A percentile compares a stretch with the other conserved stretches of the same genome.
phyloP scores from a whole-genome alignment of 2,329 filamentous ascomycete genomes.

The Botrytis porri region DNA sequence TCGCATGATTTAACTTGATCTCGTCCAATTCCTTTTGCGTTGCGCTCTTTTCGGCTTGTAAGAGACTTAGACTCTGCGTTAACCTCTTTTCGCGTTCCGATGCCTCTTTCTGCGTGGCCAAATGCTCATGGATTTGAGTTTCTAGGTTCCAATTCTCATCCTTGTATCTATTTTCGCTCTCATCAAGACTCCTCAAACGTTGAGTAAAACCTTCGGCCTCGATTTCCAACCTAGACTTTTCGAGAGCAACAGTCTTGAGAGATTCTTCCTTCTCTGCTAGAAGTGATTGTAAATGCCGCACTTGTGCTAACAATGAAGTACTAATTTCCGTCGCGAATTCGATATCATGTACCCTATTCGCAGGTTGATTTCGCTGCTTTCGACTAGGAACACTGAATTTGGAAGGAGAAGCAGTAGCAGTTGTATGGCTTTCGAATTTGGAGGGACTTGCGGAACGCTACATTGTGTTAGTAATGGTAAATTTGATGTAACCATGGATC shows the following conservation, averaged over 20 bases:
- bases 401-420: constrained; percentile 77
- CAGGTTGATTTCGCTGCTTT: constrained; percentile 85
- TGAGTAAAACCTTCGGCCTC: constrained; percentile 78
- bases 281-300: constrained; percentile 82
- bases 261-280: constrained; percentile 86
- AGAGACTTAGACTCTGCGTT: constrained; percentile 64
- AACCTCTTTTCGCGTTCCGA: constrained; percentile 81
- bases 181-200: constrained; percentile 77
- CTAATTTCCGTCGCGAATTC: constrained; percentile 98
- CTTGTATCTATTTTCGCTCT: constrained; percentile 94
- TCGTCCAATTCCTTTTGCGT: constrained; percentile 89
- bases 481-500: constrained; percentile 14
- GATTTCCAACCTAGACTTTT: constrained; percentile 76
- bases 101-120: constrained; percentile 69
- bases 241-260: constrained; percentile 69
- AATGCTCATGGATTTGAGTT: constrained; percentile 82
- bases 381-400: constrained; percentile 85
- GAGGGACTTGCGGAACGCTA: constrained; percentile 70
- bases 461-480: constrained; percentile 27
- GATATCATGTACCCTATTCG: constrained; percentile 88
- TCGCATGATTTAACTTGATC: constrained; percentile 74
- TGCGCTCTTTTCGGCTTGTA: constrained; percentile 71
- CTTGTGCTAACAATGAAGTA: constrained; percentile 88
- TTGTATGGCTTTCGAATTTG: constrained; percentile 80
- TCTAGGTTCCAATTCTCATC: constrained; percentile 99